Base-by-base conservation (phyloP, 495 filamentous ascomycete genomes). In the Symbiotaphrina buchneri region DNA sequence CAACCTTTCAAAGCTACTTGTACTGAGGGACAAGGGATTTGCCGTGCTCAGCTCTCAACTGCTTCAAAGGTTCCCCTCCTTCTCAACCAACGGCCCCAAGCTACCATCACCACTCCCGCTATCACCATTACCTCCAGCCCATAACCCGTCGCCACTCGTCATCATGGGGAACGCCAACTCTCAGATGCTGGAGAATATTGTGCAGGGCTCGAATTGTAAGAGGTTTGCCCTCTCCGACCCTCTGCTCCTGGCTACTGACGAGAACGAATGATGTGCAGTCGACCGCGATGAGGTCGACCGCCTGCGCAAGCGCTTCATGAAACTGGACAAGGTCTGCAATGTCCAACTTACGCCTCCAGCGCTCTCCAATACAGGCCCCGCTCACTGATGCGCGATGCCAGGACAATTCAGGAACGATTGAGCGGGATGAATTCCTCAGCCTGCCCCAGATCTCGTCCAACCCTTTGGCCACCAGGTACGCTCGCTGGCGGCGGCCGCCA, bases 391-490 rank as follows among this genome's bases (percentile, higher is more conserved):
- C 19, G 29, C 17, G 21, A 24, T 19, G 30, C 34, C 43, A 97
- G 85, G 87, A 99, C 50, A 82, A 83, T 52, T 94, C 84, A 10
- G 87, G 87, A 37, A 94, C 87, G 6, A 87, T 99, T 52, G 87
- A 99, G 50, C 85, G 90, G 46, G 87, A 95, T 39, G 87, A 99
- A 48, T 99, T 99, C 54, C 72, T 99, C 32, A 84, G 77, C 41
- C 67, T 99, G 15, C 87, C 87, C 16, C 90, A 95, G 60, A 85
- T 99, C 49, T 87, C 81, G 21, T 92, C 85, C 21, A 99, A 99
- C 56, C 87, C 87, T 4, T 73, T 99, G 24, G 90, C 87, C 28
- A 94, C 87, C 30, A 65, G 80, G 80, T 90, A 55, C 41, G 52
- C 43, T 29, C 25, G 15, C 20, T 25, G 27, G 28, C 26, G 15